These are phyloP conservation scores for Botrytis fragariae DNA, from an alignment of 2,329 filamentous ascomycete genomes.

Conservation along the genomic window DNA sequence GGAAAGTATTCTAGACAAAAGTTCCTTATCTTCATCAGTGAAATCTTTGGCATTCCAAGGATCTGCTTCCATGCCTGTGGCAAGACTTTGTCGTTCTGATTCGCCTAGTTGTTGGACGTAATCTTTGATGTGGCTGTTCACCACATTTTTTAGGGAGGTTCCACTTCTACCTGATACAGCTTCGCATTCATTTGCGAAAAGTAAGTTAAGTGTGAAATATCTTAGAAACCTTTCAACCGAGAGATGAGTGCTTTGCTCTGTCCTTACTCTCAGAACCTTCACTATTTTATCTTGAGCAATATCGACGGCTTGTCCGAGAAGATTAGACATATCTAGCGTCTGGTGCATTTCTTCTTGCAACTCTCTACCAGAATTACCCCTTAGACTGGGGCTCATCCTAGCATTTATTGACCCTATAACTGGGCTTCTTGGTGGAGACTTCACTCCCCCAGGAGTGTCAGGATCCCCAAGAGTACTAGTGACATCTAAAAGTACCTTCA, in stretches of 20 bases:
- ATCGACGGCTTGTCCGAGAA: constrained; percentile 78
- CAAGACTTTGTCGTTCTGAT: constrained; percentile 69
- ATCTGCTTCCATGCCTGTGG: constrained; percentile 75
- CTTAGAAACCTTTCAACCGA: constrained; percentile 70
- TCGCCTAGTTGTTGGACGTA: constrained; percentile 73
- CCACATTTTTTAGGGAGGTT: constrained; percentile 70
- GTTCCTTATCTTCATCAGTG: constrained; percentile 54
- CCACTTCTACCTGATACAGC: constrained; percentile 78
- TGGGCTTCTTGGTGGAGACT: constrained; percentile 37
- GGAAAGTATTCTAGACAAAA: constrained; percentile 64
- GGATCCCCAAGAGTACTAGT: constrained; percentile 60
- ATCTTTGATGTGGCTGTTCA: constrained; percentile 78
- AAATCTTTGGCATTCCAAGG: constrained; percentile 80
- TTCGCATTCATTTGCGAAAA: constrained; percentile 85
- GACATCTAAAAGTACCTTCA: constrained; percentile 92
- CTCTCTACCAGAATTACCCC: constrained; percentile 28
- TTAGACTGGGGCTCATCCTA: constrained; percentile 25
- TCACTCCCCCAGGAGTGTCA: constrained; percentile 26
- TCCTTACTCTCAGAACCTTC: constrained; percentile 72
- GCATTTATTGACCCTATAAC: constrained; percentile 35
- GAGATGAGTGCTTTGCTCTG: constrained; percentile 68
- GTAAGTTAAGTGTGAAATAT: constrained; percentile 78
- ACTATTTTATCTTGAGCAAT: constrained; percentile 74
- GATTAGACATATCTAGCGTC: constrained; percentile 71
- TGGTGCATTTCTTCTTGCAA: constrained; percentile 75